Conservation (phyloP, 768 basidiomycete genomes). For the Suillus lakei region DNA sequence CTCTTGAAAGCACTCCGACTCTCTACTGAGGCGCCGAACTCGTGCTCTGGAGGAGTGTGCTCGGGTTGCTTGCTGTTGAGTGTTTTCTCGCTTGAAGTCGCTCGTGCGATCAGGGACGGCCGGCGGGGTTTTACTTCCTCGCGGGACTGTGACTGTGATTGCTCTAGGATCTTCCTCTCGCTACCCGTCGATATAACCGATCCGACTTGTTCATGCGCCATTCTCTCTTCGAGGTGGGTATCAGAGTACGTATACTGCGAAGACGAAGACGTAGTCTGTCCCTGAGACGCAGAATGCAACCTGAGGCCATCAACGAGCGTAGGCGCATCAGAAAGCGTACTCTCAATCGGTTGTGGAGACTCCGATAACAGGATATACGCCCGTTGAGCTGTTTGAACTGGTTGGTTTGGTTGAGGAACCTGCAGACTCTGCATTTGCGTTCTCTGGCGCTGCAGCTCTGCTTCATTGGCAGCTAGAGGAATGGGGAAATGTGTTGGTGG, state of each 20-base stretch:
- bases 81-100: conserved; percentile 21
- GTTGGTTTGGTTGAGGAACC: conserved; percentile 15
- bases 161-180: conserved; percentile 3
- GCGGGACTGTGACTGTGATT: neutral
- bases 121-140: conserved; percentile 22
- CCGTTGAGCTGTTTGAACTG: conserved; percentile 11
- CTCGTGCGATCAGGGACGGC: conserved; percentile 26
- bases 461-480: conserved; percentile 44
- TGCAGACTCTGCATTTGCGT: conserved; percentile 27
- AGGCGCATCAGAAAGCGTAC: conserved; percentile 9
- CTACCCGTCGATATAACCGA: neutral
- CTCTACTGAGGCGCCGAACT: conserved; percentile 37
- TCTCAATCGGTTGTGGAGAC: conserved; percentile 25
- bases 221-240: neutral
- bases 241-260: conserved; percentile 13
- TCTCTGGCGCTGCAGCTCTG: conserved; percentile 31
- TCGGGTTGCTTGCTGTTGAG: conserved; percentile 25
- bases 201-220: neutral
- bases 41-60: conserved; percentile 28
- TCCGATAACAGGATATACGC: conserved; percentile 17
- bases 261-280: conserved; percentile 9
- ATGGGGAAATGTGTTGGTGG: conserved; percentile 77
- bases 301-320: conserved; percentile 4
- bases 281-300: conserved; percentile 14
- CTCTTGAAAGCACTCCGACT: conserved; percentile 25